These are phyloP conservation scores for Ogataea salicorniae DNA, from an alignment of 805 yeast genomes.

Conservation along the genomic window DNA sequence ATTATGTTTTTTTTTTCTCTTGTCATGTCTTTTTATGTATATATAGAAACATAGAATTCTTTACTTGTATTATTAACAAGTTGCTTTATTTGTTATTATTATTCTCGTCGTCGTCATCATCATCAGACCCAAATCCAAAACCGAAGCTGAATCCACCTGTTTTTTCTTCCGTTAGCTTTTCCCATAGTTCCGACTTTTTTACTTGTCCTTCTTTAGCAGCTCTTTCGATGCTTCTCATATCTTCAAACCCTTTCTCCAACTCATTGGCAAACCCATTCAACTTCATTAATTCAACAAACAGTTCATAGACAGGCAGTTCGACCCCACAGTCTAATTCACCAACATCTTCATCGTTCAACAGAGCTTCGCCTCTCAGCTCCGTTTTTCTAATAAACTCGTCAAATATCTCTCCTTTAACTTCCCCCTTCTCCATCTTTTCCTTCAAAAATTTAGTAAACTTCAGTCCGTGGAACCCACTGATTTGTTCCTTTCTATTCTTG, in stretches of 20 bases:
- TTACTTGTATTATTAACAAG: not conserved
- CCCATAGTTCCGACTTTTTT: slow-evolving; percentile 52
- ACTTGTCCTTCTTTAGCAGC: slow-evolving; percentile 20
- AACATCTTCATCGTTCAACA: slow-evolving; percentile 51
- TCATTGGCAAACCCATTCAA: slow-evolving; percentile 33
- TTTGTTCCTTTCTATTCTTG: slow-evolving; percentile 59
- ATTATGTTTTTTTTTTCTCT: not conserved
- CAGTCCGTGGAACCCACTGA: slow-evolving; percentile 71
- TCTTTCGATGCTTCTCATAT: slow-evolving; percentile 32
- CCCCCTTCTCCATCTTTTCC: slow-evolving; percentile 21
- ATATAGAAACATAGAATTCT: not conserved
- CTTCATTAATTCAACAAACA: slow-evolving; percentile 48
- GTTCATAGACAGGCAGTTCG: slow-evolving; percentile 55
- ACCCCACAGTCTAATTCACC: slow-evolving; percentile 42
- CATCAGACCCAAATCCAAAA: slow-evolving; percentile 17
- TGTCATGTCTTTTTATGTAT: not conserved
- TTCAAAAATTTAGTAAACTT: slow-evolving; percentile 38
- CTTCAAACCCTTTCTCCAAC: slow-evolving; percentile 32
- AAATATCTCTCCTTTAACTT: slow-evolving; percentile 10
- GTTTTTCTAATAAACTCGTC: slow-evolving; percentile 1
- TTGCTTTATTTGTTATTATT: not conserved
- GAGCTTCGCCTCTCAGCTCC: slow-evolving; percentile 7
- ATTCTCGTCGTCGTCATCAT: slow-evolving; percentile 1
- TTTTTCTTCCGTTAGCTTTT: slow-evolving; percentile 26
- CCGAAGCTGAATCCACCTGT: slow-evolving; percentile 31